Evolutionary conservation across 129 eudicot species (phyloP).

Genomic region (Saussurea involucrata): DNA sequence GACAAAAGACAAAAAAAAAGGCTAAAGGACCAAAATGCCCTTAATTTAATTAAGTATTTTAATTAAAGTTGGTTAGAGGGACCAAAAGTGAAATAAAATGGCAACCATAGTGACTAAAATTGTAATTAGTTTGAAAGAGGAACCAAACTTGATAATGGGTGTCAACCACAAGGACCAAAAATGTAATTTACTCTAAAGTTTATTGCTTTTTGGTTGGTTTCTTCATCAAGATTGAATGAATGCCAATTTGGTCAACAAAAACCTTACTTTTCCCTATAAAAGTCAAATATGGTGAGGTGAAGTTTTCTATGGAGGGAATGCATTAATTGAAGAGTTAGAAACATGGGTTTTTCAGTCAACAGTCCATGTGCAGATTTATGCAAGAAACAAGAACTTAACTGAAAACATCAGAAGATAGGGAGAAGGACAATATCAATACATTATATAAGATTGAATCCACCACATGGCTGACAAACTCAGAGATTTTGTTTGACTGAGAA

Average conservation of each 20-base stretch:
- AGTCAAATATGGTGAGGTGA: slow-evolving; percentile 60
- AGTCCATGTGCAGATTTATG: slow-evolving; percentile 73
- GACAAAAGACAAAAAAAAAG: too few species aligned
- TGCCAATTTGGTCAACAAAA: slow-evolving; percentile 56
- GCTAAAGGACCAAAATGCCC: too few species aligned
- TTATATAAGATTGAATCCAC: slow-evolving; percentile 7
- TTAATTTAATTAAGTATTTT: too few species aligned
- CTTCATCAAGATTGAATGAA: slow-evolving; percentile 20
- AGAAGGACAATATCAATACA: slow-evolving; percentile 7
- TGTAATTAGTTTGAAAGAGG: too few species aligned
- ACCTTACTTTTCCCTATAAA: slow-evolving; percentile 50
- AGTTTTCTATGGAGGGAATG: slow-evolving; percentile 37
- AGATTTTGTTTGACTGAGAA: slow-evolving; percentile 33
- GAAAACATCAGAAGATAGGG: slow-evolving; percentile 34
- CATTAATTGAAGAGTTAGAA: slow-evolving; percentile 39
- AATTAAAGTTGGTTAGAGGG: too few species aligned
- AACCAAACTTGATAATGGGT: too few species aligned
- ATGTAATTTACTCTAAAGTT: too few species aligned
- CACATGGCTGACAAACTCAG: slow-evolving; percentile 29
- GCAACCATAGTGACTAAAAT: too few species aligned
- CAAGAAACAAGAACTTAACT: slow-evolving; percentile 38
- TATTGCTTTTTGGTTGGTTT: slow-evolving; percentile 30
- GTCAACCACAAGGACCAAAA: too few species aligned
- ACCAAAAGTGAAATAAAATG: too few species aligned
- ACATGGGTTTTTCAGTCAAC: slow-evolving; percentile 70